phyloP scores from a whole-genome alignment of 1,139 yeast genomes.

The Debaryomyces nepalensis region DNA sequence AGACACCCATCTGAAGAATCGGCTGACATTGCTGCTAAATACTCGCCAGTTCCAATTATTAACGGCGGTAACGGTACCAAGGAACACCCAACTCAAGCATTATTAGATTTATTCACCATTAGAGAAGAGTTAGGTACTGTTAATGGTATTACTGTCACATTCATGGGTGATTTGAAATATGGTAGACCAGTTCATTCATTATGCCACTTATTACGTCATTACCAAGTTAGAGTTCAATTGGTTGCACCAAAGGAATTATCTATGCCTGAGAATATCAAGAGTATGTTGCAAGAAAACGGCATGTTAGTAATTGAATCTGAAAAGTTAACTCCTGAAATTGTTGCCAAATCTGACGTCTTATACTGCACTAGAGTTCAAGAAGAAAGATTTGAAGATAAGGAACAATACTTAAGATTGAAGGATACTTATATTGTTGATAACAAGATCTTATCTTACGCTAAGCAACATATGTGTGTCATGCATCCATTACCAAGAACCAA shows the following conservation, averaged over 20 bases:
- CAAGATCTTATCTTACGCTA: conserved; percentile 87
- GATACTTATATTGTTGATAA: conserved; percentile 93
- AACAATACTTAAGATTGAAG: conserved; percentile 85
- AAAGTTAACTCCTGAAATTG: conserved; percentile 78
- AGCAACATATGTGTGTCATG: conserved; percentile 98
- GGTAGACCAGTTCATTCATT: conserved; percentile 99
- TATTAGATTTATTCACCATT: conserved; percentile 94
- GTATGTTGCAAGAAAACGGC: conserved; percentile 65
- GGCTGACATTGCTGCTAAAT: conserved; percentile 93
- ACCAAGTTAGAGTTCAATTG: conserved; percentile 90
- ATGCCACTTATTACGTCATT: conserved; percentile 86
- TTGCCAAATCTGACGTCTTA: conserved; percentile 89
- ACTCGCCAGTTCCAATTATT: conserved; percentile 94
- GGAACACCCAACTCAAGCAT: conserved; percentile 99
- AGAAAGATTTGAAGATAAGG: conserved; percentile 83
- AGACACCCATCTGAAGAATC: conserved; percentile 95
- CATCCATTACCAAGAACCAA: conserved; percentile 98
- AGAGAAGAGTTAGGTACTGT: conserved; percentile 99
- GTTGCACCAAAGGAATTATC: conserved; percentile 89
- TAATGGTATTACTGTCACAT: conserved; percentile 95
- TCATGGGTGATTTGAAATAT: conserved; percentile 97
- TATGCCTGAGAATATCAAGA: conserved; percentile 73
- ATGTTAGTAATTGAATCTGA: conserved; percentile 76
- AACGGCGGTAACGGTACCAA: conserved; percentile 98
- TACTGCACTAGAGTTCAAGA: conserved; percentile 98